Percentiles rank a stretch among this genome's conserved stretches.
These are phyloP conservation scores for Tulasnella sp. DNA, from an alignment of 768 basidiomycete genomes.

Conservation along the genomic window DNA sequence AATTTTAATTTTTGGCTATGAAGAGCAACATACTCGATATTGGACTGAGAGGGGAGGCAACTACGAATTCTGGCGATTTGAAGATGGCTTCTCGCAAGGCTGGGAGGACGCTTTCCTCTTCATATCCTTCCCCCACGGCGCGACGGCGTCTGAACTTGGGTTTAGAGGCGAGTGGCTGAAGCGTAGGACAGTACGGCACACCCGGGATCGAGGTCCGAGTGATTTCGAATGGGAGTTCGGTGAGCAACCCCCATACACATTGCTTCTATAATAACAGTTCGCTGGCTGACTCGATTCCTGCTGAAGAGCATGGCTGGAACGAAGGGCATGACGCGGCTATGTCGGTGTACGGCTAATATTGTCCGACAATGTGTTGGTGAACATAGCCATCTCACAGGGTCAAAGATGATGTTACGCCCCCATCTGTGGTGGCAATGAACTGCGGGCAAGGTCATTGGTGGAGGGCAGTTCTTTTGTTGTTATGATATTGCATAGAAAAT, in stretches of 20 bases:
- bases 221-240: slow-evolving; percentile 57
- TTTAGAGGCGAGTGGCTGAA: slow-evolving; percentile 52
- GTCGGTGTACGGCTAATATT: slow-evolving; percentile 4
- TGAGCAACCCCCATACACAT: slow-evolving; percentile 24
- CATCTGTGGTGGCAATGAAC: too few relatives aligned
- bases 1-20: neutral
- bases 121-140: slow-evolving; percentile 26
- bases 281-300: neutral
- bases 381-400: too few relatives aligned
- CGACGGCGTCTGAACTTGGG: slow-evolving; percentile 44
- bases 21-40: slow-evolving; percentile 33
- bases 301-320: slow-evolving; percentile 47
- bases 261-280: neutral
- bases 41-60: slow-evolving; percentile 43
- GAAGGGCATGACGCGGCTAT: slow-evolving; percentile 39
- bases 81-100: slow-evolving; percentile 50
- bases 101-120: slow-evolving; percentile 64
- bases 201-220: slow-evolving; percentile 29
- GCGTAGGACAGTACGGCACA: slow-evolving; percentile 36
- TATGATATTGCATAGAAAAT: too few relatives aligned
- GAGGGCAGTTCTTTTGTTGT: too few relatives aligned
- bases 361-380: too few relatives aligned
- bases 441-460: too few relatives aligned
- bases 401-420: too few relatives aligned
- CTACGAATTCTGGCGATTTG: slow-evolving; percentile 59